phyloP scores from a whole-genome alignment of 2,329 filamentous ascomycete genomes.

The Alternaria sp. region DNA sequence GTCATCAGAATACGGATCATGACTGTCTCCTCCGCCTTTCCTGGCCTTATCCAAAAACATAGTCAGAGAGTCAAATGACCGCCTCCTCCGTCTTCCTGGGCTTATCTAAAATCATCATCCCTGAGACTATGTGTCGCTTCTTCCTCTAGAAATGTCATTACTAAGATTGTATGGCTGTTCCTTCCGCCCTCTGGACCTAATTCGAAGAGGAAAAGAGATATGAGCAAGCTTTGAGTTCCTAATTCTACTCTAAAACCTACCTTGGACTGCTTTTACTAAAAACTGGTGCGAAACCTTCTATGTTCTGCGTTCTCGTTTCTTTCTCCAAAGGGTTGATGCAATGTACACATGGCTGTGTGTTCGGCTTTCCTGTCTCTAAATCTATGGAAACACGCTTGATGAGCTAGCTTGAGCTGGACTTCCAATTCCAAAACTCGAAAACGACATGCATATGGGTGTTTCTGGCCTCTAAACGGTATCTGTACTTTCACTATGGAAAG shows the following conservation, averaged over 20 bases:
- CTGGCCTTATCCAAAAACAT: neutral
- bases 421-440: too few relatives aligned
- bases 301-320: neutral
- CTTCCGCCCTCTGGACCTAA: neutral
- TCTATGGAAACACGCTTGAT: too few relatives aligned
- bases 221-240: neutral
- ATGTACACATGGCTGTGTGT: neutral
- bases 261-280: neutral
- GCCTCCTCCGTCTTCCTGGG: neutral
- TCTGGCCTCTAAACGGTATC: neutral
- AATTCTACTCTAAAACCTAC: rapidly evolving
- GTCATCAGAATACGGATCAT: neutral
- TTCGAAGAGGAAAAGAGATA: neutral
- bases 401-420: neutral
- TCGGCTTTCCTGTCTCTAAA: neutral
- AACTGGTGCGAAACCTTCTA: too few relatives aligned
- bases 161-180: neutral
- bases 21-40: neutral
- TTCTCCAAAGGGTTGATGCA: too few relatives aligned
- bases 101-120: neutral
- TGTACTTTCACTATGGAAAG: neutral
- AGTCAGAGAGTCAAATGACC: neutral
- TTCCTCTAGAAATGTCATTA: neutral
- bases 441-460: neutral
- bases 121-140: neutral